Evolutionary conservation across 2,329 filamentous ascomycete genomes (phyloP).

Genomic region (Diplodia corticola): DNA sequence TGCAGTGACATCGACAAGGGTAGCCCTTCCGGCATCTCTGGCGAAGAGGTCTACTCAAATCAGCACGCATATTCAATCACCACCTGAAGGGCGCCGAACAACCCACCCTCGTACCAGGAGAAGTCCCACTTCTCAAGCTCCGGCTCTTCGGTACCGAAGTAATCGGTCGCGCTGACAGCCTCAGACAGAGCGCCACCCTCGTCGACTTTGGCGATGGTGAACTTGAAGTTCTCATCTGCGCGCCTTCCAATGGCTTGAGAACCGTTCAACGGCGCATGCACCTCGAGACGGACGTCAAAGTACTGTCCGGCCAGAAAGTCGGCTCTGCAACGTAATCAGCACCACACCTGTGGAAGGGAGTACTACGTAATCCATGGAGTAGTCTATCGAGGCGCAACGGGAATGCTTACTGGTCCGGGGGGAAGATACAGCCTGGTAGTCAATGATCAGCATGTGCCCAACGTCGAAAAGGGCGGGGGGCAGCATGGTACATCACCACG

Average conservation of each 20-base stretch:
- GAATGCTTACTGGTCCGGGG: slow-evolving; percentile 55
- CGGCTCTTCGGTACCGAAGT: slow-evolving; percentile 70
- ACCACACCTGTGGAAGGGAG: not conserved
- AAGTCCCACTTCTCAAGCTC: slow-evolving; percentile 79
- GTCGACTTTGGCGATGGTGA: slow-evolving; percentile 69
- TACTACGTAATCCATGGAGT: not conserved
- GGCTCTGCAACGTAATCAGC: slow-evolving; percentile 47
- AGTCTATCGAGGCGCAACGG: slow-evolving; percentile 11
- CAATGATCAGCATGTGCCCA: slow-evolving; percentile 26
- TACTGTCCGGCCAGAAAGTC: slow-evolving; percentile 83
- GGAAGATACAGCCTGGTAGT: slow-evolving; percentile 51
- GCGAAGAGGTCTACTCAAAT: slow-evolving; percentile 66
- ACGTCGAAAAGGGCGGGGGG: not conserved
- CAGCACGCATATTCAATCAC: not conserved
- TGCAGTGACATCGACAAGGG: slow-evolving; percentile 75
- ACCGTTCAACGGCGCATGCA: slow-evolving; percentile 77
- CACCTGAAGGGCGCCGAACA: not conserved
- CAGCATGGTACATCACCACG: not conserved
- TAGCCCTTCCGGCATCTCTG: slow-evolving; percentile 66
- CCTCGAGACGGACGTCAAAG: slow-evolving; percentile 81
- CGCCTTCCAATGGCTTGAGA: slow-evolving; percentile 72
- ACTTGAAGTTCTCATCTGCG: slow-evolving; percentile 73
- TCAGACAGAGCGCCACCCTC: slow-evolving; percentile 43
- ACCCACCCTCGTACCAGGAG: slow-evolving; percentile 71
- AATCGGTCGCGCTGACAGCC: slow-evolving; percentile 60